Base-by-base conservation (phyloP, 2,329 filamentous ascomycete genomes). In the Lasiodiplodia gonubiensis region DNA sequence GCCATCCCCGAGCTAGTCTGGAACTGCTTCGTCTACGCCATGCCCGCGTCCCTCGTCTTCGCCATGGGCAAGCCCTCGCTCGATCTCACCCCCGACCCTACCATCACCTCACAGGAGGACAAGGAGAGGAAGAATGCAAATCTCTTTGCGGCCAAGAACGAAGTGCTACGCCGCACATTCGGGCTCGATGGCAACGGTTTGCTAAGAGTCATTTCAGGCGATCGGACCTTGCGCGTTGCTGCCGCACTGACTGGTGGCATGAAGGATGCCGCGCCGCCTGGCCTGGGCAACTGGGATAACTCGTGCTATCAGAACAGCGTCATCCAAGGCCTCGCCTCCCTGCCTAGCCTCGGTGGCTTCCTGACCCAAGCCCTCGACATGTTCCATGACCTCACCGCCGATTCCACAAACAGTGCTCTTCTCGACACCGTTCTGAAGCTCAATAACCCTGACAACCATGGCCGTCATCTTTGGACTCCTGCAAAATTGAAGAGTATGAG, bases 271-370 rank as follows among this genome's bases (percentile, higher is more conserved):
- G 77, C 75, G 14, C 83, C 83, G 16, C 76, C 83, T 1, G 95
- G 95, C 0, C 81, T 98, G 64, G 93, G 92, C 11, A 99, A 99
- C 77, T 90, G 89, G 81, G 92, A 97, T 81, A 97, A 97, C 77
- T 97, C 93, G 1, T 98, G 95, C 82, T 99, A 97, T 78, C 95
- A 98, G 79, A 99, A 99, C 79, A 97, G 94, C 76, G 90, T 97
- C 23, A 88, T 99, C 12, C 93, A 97, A 77, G 83, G 82, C 35
- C 74, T 98, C 51, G 89, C 94, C 1, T 90, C 94, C 4, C 83
- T 98, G 35, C 85, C 86, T 21, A 86, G 90, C 4, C 82, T 98
- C 35, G 86, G 86, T 30, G 81, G 81, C 2, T 95, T 93, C 73
- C 84, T 97, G 8, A 69, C 73, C 10, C 71, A 70, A 30, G 73